Evolutionary conservation across 257 asterid genomes (phyloP).

Genomic region (Solanum etuberosum): DNA sequence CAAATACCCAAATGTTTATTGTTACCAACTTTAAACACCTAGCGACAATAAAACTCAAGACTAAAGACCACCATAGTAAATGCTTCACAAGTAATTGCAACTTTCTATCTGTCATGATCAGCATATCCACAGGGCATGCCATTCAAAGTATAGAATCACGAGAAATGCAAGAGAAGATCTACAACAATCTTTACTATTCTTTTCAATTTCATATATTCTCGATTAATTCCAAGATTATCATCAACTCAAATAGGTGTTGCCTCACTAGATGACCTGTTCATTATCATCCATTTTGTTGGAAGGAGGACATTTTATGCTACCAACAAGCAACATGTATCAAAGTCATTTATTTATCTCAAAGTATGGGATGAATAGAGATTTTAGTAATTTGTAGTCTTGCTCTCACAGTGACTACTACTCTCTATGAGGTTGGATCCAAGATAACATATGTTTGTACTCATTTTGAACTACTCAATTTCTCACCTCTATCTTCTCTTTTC

Average conservation of each 20-base stretch:
- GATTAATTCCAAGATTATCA: neutral
- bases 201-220: neutral
- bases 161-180: neutral
- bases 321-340: neutral
- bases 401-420: neutral
- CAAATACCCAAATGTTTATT: neutral
- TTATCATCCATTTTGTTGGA: neutral
- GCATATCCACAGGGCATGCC: neutral
- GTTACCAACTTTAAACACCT: neutral
- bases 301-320: neutral
- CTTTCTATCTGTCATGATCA: neutral
- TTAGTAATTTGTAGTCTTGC: neutral
- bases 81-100: neutral
- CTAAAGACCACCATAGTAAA: neutral
- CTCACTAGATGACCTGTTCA: neutral
- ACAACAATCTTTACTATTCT: neutral
- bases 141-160: neutral
- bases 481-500: slow-evolving; percentile 84
- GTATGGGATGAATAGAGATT: neutral
- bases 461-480: neutral
- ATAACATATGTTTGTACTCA: neutral
- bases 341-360: neutral
- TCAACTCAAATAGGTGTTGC: neutral
- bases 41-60: neutral
- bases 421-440: neutral